Base-by-base conservation (phyloP, 2,329 filamentous ascomycete species). In the Botrytis pseudocinerea region DNA sequence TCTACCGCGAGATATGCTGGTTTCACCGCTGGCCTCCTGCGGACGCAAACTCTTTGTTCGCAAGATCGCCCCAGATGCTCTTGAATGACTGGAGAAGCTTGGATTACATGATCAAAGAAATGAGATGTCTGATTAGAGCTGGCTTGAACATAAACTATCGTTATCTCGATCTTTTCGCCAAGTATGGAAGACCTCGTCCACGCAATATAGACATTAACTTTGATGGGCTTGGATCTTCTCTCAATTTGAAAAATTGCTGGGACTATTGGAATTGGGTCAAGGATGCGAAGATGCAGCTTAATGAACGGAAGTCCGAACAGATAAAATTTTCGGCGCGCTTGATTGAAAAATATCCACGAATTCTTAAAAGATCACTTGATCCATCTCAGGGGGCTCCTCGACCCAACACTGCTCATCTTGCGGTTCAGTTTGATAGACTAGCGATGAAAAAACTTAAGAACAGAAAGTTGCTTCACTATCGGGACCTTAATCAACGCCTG, bases 181-280 rank as follows among this genome's bases (percentile, higher is more conserved):
- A 64, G 46, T 35, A 64, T 48, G 32, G 42, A 28, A 28, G 6
- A 4, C 22, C 46, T n/a, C 5, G 25, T 28, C 59, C 59, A 28
- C 8, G 10, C 25, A 18, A 2, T 10, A 51, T 7, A 68, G 35
- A 57, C 35, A 57, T 54, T 20, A 20, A 16, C 1, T 4, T 22
- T 12, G 25, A 42, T 6, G 16, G 1, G 16, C 9, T 1, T 22
- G 46, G 1, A 8, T 10, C 38, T 10, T 18, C 10, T 4, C 35
- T 54, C 7, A 8, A 42, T 48, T 20, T 65, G 10, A n/a, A 57
- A 2, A 6, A 25, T 20, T 40, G 25, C 38, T 57, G 60, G 60
- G 20, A 25, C 7, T 42, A 65, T 42, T 71, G 69, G 69, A 46
- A 57, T 18, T 71, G 69, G 69, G 32, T 71, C 22, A 71, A 71